Base-by-base conservation (phyloP, 2,329 filamentous ascomycete genomes). In the Colletotrichum incanum region DNA sequence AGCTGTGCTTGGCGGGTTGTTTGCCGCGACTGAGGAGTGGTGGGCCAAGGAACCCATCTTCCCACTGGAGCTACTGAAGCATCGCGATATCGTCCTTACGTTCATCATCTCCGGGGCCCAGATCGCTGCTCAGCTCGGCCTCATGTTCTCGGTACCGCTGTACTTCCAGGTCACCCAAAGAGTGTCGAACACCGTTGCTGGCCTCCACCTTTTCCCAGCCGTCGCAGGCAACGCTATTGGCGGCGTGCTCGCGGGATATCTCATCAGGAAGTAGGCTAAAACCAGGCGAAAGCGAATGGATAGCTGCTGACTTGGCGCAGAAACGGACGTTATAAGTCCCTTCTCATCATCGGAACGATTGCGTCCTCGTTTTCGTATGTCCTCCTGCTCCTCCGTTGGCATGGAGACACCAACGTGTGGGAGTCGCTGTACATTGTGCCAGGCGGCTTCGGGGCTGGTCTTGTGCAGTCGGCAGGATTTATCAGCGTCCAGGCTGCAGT, bases 151-250 rank as follows among this genome's bases (percentile, higher is more conserved):
- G 0, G 87, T 93, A 0, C 92, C 92, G 0, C 80, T 94, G 0
- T 94, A 94, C 80, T 94, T 94, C 74, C 90, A 93, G 69, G 87
- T 92, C 1, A 91, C 91, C 0, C 82, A 87, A 6, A 82, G 84
- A 0, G 86, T 86, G 3, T 90, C 88, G 0, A 90, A 88, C 55
- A 90, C 91, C 0, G 81, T 83, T 1, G 90, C 92, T 0, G 87
- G 87, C 0, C 80, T 88, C 0, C 90, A 93, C 75, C 82, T 94
- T 0, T 85, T 94, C 50, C 92, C 92, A 0, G 90, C 92, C 0
- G 91, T 94, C 0, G 80, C 88, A 0, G 92, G 92, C 0, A 94
- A 94, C 75, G 89, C 92, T 0, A 71, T 90, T 0, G 92, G 91
- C 1, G 91, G 90, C 0, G 81, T 94, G 2, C 52, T 91, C 0